Conservation (phyloP, 257 asterid species). For the Ilex asprella region DNA sequence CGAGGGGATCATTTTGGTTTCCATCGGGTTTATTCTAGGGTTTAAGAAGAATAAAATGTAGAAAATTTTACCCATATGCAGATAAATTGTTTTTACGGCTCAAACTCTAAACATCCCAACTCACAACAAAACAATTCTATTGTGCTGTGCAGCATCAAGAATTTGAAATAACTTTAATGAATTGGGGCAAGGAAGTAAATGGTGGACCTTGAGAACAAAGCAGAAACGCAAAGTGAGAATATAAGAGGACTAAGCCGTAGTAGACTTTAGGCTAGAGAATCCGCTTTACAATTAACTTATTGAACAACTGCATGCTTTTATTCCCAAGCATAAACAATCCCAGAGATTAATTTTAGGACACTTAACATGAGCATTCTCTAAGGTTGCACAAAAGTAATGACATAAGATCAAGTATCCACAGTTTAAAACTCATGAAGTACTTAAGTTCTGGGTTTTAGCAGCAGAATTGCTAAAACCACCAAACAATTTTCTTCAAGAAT, state of each 20-base stretch:
- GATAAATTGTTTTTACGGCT: too few relatives aligned
- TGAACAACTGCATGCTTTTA: slow-evolving; percentile 11
- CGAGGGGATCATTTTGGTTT: too few relatives aligned
- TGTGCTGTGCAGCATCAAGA: too few relatives aligned
- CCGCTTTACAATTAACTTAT: slow-evolving; percentile 23
- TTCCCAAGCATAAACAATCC: slow-evolving; percentile 22
- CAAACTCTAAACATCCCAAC: too few relatives aligned
- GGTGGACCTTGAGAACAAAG: slow-evolving; percentile 26
- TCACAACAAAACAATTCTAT: too few relatives aligned
- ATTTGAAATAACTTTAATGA: neutral
- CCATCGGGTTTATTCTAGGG: too few relatives aligned
- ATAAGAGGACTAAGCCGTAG: slow-evolving; percentile 14
- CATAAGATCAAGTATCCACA: slow-evolving; percentile 5
- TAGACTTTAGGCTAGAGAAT: slow-evolving; percentile 26
- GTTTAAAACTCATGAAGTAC: neutral
- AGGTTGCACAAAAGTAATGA: slow-evolving; percentile 3
- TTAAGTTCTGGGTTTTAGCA: neutral
- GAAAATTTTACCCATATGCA: too few relatives aligned
- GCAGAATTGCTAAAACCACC: slow-evolving; percentile 2
- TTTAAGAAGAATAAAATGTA: too few relatives aligned
- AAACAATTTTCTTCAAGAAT: slow-evolving; percentile 5
- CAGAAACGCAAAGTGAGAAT: slow-evolving; percentile 13
- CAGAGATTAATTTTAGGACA: slow-evolving; percentile 7
- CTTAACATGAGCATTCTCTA: slow-evolving; percentile 22
- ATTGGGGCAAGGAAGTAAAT: slow-evolving; percentile 1